These are phyloP conservation scores for Talaromyces atroroseus DNA, from an alignment of 2,329 filamentous ascomycete genomes.

Conservation along the genomic window DNA sequence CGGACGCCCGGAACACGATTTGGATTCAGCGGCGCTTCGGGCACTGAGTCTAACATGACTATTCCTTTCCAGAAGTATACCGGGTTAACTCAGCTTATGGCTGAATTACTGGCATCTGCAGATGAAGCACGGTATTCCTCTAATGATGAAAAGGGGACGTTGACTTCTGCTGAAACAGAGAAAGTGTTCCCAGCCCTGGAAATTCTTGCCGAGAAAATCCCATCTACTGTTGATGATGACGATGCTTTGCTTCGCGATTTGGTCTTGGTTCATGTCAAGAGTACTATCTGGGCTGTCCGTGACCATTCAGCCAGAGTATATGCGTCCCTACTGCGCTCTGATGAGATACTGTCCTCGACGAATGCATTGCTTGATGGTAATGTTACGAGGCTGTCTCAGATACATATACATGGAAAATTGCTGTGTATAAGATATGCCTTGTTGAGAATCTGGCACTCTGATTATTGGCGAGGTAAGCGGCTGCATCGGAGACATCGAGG, in stretches of 20 bases:
- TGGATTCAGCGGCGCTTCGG: constrained; percentile 43
- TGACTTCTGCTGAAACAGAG: constrained; percentile 27
- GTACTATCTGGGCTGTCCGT: constrained; percentile 41
- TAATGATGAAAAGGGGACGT: constrained; percentile 25
- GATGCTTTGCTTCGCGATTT: constrained; percentile 28
- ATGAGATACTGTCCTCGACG: constrained; percentile 28
- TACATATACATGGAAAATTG: constrained; percentile 37
- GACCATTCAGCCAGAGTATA: constrained; percentile 43
- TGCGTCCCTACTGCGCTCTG: constrained; percentile 31
- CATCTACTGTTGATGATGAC: constrained; percentile 27
- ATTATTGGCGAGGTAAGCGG: constrained; percentile 31
- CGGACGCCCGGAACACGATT: constrained; percentile 38
- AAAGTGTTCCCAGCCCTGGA: constrained; percentile 43
- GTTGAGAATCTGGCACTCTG: constrained; percentile 29
- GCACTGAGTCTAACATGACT: constrained; percentile 38
- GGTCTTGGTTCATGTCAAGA: constrained; percentile 35
- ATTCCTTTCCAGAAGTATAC: constrained; percentile 39
- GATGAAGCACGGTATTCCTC: constrained; percentile 15
- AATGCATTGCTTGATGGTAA: constrained; percentile 21
- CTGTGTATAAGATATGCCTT: constrained; percentile 37
- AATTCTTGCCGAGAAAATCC: constrained; percentile 41
- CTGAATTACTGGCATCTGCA: constrained; percentile 27
- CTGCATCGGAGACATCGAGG: constrained; percentile 4
- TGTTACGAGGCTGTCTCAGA: constrained; percentile 22
- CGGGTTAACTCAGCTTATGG: constrained; percentile 33